Percentiles rank a stretch among this genome's conserved stretches.
Conservation (phyloP, 228 moss, liverwort and hornwort species). For the Sphagnum fallax region DNA sequence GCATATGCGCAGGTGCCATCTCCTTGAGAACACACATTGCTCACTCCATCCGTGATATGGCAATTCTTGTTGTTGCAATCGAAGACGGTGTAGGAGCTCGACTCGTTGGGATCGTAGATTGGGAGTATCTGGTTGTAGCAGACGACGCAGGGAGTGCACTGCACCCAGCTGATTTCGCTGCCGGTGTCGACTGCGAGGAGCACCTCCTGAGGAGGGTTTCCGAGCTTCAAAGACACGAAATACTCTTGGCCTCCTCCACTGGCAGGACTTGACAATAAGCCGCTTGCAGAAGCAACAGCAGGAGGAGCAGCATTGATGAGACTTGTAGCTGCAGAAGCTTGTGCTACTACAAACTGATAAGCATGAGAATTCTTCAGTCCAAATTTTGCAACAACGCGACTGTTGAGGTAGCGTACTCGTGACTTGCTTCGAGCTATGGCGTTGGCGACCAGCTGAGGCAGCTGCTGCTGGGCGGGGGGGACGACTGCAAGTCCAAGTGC, state of each 20-base stretch:
- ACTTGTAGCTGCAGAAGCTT: not conserved
- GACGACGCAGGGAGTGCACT: constrained; percentile 19
- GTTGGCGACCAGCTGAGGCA: not conserved
- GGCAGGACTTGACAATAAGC: constrained; percentile 3
- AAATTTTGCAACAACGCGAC: not conserved
- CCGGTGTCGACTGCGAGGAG: constrained; percentile 28
- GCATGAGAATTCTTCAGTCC: too few species aligned
- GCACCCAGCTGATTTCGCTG: constrained; percentile 25
- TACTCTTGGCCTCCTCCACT: constrained; percentile 12
- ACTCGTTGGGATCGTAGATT: constrained; percentile 18
- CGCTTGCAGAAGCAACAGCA: not conserved
- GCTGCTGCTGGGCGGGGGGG: not conserved
- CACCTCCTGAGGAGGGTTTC: constrained; percentile 14
- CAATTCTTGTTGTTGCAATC: constrained; percentile 15
- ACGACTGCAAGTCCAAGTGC: not conserved
- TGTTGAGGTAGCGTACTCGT: constrained; percentile 5
- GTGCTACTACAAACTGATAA: not conserved
- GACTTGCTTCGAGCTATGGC: constrained; percentile 6
- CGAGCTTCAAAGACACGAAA: constrained; percentile 17
- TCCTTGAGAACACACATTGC: constrained; percentile 7
- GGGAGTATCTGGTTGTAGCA: constrained; percentile 15
- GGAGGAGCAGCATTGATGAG: too few species aligned
- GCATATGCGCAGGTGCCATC: constrained; percentile 17
- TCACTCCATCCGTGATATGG: constrained; percentile 3
- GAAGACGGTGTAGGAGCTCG: constrained; percentile 9